Conservation (phyloP, 1,284 basidiomycete genomes). For the Sphagnurus paluster region DNA sequence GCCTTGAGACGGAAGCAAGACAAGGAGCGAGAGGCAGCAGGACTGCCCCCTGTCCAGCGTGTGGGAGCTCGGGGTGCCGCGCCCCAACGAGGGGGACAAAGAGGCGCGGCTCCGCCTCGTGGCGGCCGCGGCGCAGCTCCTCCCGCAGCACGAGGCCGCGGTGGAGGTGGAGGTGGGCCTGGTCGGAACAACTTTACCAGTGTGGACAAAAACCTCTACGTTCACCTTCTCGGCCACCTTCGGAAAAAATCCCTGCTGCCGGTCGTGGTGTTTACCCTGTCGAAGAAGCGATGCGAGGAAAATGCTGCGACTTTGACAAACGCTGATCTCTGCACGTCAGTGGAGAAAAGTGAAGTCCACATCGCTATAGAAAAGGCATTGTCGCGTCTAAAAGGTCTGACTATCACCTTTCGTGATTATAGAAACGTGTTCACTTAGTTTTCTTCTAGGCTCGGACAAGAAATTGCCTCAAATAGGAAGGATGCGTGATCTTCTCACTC, state of each 20-base stretch:
- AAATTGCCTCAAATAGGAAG: slow-evolving; percentile 93
- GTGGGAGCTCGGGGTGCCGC: slow-evolving; percentile 79
- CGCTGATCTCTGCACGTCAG: slow-evolving; percentile 82
- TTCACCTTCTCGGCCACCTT: slow-evolving; percentile 87
- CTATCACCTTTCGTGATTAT: slow-evolving; percentile 4
- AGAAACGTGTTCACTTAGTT: slow-evolving; percentile 10
- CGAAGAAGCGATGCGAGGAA: slow-evolving; percentile 96
- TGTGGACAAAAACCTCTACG: slow-evolving; percentile 90
- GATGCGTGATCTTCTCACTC: slow-evolving; percentile 88
- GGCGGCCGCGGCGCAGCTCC: slow-evolving; percentile 51
- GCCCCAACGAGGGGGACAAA: slow-evolving; percentile 63
- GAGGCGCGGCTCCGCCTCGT: slow-evolving; percentile 45
- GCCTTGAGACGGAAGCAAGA: slow-evolving; percentile 93
- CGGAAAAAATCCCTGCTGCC: slow-evolving; percentile 88
- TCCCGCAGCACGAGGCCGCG: slow-evolving; percentile 39
- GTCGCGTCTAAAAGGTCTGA: slow-evolving; percentile 82
- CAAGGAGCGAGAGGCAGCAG: slow-evolving; percentile 94
- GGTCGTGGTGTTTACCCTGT: slow-evolving; percentile 96
- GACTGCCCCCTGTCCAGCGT: slow-evolving; percentile 79
- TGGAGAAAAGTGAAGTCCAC: slow-evolving; percentile 97
- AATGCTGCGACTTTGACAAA: slow-evolving; percentile 91
- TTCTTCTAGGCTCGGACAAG: slow-evolving; percentile 76
- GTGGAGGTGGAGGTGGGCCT: slow-evolving; percentile 54
- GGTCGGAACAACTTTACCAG: slow-evolving; percentile 65
- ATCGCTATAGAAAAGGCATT: slow-evolving; percentile 92